Base-by-base conservation (phyloP, 495 filamentous ascomycete genomes). In the Geopyxis carbonaria region DNA sequence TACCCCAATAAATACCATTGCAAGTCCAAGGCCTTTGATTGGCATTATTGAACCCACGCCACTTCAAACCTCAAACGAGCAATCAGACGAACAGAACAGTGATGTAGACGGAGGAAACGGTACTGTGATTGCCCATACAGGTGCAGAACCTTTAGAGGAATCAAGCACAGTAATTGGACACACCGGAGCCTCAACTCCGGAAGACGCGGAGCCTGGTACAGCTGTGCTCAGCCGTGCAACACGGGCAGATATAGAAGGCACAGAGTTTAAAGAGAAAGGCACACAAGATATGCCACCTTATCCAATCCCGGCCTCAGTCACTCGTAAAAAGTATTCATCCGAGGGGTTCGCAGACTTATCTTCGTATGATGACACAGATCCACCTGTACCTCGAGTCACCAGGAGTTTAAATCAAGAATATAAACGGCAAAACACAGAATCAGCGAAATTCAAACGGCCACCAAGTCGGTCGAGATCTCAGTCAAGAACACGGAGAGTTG, bases 91-190 rank as follows among this genome's bases (percentile, higher is more conserved):
- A 15, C 11, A 30, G 5, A n/a, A n/a, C 27, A 15, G 15, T n/a
- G 27, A 30, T 15, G 27, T n/a, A 2, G 27, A 30, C 11, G 11
- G 8, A 3, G 5, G n/a, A 22, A 38, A 38, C 16, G 14, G 3
- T 21, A 30, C 15, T 8, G 16, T 13, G 28, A 14, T 4, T 10
- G 29, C 9, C 1, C 34, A 34, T 16, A 1, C 19, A 18, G 35
- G 38, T 14, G 27, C 27, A 11, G 27, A 30, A 30, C 11, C 11
- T n/a, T 2, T 15, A 28, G 24, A 39, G 5, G 3, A 27, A 10
- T 39, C 36, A 15, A 49, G 27, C 23, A 48, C 42, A 18, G 44
- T 53, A 7, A 8, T 52, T 20, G 50, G 38, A n/a, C 50, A 53
- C 23, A 51, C 47, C 20, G 47, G 50, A 4, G 40, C 47, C 11